Conservation (phyloP, 345 rosid genomes). For the Mercurialis annua region DNA sequence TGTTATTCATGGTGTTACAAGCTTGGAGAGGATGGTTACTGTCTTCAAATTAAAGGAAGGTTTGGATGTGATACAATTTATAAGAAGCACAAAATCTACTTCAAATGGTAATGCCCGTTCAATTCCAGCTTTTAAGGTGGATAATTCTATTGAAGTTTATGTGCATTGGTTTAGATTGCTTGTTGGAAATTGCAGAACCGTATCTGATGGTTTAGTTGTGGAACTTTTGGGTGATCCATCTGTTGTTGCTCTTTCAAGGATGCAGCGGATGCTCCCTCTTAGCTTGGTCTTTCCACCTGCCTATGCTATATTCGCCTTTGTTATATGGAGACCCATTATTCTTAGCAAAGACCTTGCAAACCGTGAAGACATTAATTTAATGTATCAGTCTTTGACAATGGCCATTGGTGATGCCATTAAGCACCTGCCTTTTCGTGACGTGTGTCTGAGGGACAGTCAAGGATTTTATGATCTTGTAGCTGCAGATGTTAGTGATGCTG, state of each 20-base stretch:
- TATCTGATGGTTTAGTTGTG: slow-evolving; percentile 80
- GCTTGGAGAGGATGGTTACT: slow-evolving; percentile 88
- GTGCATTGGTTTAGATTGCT: slow-evolving; percentile 95
- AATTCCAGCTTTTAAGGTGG: slow-evolving; percentile 56
- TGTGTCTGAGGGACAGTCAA: slow-evolving; percentile 77
- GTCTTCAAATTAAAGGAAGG: slow-evolving; percentile 81
- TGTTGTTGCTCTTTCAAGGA: slow-evolving; percentile 80
- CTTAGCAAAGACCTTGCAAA: slow-evolving; percentile 39
- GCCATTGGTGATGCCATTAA: slow-evolving; percentile 79
- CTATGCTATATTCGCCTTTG: slow-evolving; percentile 73
- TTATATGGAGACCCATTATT: slow-evolving; percentile 75
- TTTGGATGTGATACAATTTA: slow-evolving; percentile 79
- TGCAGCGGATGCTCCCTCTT: slow-evolving; percentile 88
- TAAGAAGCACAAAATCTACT: slow-evolving; percentile 62
- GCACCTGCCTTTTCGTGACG: slow-evolving; percentile 88
- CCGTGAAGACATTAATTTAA: slow-evolving; percentile 78
- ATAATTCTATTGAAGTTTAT: slow-evolving; percentile 59
- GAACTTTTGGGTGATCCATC: slow-evolving; percentile 92
- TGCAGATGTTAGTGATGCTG: slow-evolving; percentile 82
- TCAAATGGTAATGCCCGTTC: slow-evolving; percentile 83
- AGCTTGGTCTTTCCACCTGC: slow-evolving; percentile 92
- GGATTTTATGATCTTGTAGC: slow-evolving; percentile 81
- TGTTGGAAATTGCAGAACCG: slow-evolving; percentile 81
- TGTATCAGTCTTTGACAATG: slow-evolving; percentile 65
- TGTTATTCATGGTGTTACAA: slow-evolving; percentile 82